Evolutionary conservation across 352 stramenopile species (phyloP).

Genomic region (Halophytophthora polymorphica): DNA sequence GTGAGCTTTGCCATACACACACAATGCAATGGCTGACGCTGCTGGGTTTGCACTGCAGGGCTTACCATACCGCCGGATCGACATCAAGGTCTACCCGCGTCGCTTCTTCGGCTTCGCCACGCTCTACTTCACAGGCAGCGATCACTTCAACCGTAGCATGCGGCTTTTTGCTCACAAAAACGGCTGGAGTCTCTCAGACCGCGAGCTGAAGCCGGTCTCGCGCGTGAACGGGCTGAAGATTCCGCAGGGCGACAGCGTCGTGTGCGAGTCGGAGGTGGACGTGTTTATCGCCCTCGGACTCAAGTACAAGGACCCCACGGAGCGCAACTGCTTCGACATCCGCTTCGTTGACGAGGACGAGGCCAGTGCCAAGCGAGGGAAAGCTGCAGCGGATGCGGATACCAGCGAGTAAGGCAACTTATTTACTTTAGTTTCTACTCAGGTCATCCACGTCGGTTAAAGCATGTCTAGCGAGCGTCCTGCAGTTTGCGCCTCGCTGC

Average conservation of each 20-base stretch:
- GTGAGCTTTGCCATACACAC: too few relatives aligned
- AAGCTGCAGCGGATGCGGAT: neutral
- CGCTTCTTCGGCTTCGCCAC: conserved; percentile 79
- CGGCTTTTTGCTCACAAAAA: conserved; percentile 77
- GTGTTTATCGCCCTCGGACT: conserved; percentile 83
- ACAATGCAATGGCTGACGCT: too few relatives aligned
- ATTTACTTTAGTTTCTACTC: too few relatives aligned
- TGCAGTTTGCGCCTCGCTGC: too few relatives aligned
- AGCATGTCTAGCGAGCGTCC: too few relatives aligned
- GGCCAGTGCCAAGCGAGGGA: conserved; percentile 39
- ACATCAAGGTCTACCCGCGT: conserved; percentile 87
- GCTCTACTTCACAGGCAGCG: conserved; percentile 90
- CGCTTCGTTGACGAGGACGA: conserved; percentile 78
- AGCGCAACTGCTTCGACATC: conserved; percentile 83
- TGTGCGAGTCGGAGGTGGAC: conserved; percentile 79
- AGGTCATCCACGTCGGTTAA: too few relatives aligned
- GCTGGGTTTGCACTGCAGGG: conserved; percentile 12
- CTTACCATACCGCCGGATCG: conserved; percentile 60
- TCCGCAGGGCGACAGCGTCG: conserved; percentile 59
- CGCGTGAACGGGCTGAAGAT: conserved; percentile 58
- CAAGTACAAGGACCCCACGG: conserved; percentile 77
- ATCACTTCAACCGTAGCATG: conserved; percentile 91
- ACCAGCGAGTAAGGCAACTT: neutral
- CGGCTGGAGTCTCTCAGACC: conserved; percentile 73
- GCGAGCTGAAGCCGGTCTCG: conserved; percentile 56